phyloP scores from a whole-genome alignment of 176 grass and related monocot genomes.

The Musa schizocarpa region DNA sequence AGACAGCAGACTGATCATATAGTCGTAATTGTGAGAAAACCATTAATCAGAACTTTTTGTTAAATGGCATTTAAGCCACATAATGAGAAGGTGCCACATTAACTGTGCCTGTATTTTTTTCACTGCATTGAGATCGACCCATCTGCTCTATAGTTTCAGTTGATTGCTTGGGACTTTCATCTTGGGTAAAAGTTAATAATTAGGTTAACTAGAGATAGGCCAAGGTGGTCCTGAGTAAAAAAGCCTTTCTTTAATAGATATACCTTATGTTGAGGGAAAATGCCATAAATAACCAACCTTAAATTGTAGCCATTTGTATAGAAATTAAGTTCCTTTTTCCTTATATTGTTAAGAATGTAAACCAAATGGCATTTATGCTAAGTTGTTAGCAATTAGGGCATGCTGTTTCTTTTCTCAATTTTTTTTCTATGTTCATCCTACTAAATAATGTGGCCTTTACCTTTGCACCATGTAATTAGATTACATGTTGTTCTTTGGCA shows the following conservation, averaged over 20 bases:
- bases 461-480: neutral
- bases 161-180: too few species aligned
- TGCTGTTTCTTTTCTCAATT: neutral
- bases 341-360: neutral
- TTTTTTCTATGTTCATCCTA: neutral
- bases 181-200: too few species aligned
- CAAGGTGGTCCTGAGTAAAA: too few species aligned
- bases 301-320: neutral
- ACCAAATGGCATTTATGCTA: neutral
- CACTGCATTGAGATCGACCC: too few species aligned
- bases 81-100: neutral
- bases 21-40: neutral
- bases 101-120: neutral
- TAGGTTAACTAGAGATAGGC: too few species aligned
- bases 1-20: neutral
- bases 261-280: too few species aligned
- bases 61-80: neutral
- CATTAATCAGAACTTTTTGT: neutral
- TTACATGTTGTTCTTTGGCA: neutral
- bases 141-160: too few species aligned
- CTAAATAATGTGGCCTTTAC: neutral
- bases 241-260: too few species aligned
- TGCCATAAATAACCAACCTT: neutral
- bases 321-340: neutral
- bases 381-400: neutral